Conservation (phyloP, 2,329 filamentous ascomycete species). For the Rachicladosporium sp. region DNA sequence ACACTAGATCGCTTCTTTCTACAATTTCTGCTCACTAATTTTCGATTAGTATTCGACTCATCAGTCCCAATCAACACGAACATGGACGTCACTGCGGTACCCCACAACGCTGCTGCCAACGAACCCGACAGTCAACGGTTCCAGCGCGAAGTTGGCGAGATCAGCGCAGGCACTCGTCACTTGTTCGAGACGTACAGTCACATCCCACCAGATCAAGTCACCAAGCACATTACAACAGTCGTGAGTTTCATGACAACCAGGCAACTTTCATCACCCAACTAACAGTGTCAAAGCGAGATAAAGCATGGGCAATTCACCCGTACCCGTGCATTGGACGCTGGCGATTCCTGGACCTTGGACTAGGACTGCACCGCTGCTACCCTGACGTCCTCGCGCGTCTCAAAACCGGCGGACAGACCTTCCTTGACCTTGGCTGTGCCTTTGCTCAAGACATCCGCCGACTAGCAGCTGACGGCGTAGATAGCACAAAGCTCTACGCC, state of each 20-base stretch:
- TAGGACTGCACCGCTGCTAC: conserved; percentile 14
- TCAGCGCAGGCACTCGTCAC: conserved; percentile 20
- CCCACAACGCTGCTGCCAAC: too few relatives aligned
- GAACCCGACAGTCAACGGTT: too few relatives aligned
- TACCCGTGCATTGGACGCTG: conserved; percentile 13
- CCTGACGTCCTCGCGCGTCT: conserved; percentile 14
- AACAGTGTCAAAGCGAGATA: conserved; percentile 8
- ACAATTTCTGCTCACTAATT: too few relatives aligned
- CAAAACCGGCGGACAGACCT: conserved; percentile 19
- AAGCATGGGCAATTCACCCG: conserved; percentile 11
- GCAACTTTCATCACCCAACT: not conserved
- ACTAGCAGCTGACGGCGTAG: conserved; percentile 26
- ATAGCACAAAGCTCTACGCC: conserved; percentile 20
- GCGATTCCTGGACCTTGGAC: conserved; percentile 12
- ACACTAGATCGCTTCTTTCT: too few relatives aligned
- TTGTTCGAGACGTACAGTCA: conserved; percentile 29
- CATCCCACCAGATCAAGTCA: conserved; percentile 23
- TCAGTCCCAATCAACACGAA: too few relatives aligned
- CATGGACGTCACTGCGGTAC: too few relatives aligned
- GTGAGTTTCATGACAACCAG: conserved; percentile 11
- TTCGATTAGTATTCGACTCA: too few relatives aligned
- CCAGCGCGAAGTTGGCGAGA: conserved; percentile 5
- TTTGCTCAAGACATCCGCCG: conserved; percentile 30
- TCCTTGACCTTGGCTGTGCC: conserved; percentile 30
- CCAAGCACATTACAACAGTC: conserved; percentile 24